Evolutionary conservation across 345 rosid species (phyloP).

Genomic region (Tarenaya hassleriana): DNA sequence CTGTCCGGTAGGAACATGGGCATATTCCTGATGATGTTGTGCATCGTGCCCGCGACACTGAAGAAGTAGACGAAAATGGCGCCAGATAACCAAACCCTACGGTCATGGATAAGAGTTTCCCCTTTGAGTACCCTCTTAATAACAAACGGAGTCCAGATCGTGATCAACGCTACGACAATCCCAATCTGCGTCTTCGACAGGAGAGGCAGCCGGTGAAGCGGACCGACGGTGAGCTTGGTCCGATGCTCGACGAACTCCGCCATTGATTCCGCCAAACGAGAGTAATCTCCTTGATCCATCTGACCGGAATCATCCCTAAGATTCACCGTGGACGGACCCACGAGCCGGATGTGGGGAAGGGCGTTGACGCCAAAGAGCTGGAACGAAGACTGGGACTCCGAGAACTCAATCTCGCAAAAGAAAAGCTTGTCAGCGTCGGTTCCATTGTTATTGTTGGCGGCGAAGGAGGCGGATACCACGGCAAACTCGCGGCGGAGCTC

Average conservation of each 20-base stretch:
- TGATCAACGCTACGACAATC: conserved; percentile 19
- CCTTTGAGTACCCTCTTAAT: conserved; percentile 43
- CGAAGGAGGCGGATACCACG: conserved; percentile 62
- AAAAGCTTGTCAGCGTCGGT: conserved; percentile 39
- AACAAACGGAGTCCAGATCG: conserved; percentile 40
- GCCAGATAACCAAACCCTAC: conserved; percentile 49
- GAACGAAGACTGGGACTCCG: conserved; percentile 57
- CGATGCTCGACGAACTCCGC: conserved; percentile 51
- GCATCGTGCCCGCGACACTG: conserved; percentile 76
- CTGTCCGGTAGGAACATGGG: conserved; percentile 58
- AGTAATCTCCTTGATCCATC: conserved; percentile 50
- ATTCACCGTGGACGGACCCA: conserved; percentile 44
- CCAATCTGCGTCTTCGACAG: conserved; percentile 44
- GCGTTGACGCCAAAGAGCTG: conserved; percentile 55
- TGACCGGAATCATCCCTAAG: conserved; percentile 45
- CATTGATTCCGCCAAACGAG: conserved; percentile 67
- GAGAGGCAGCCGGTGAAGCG: conserved; percentile 59
- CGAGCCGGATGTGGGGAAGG: conserved; percentile 67
- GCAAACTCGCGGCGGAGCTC: conserved; percentile 51
- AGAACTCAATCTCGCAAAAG: conserved; percentile 75
- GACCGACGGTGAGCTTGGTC: conserved; percentile 43
- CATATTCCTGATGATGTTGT: conserved; percentile 52
- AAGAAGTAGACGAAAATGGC: conserved; percentile 68
- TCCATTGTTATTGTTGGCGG: conserved; percentile 51
- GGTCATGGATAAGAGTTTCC: conserved; percentile 50